A percentile compares a stretch with the other conserved stretches of the same genome.
These are phyloP conservation scores for Lachnellula hyalina DNA, from an alignment of 2,329 filamentous ascomycete species.

Conservation along the genomic window DNA sequence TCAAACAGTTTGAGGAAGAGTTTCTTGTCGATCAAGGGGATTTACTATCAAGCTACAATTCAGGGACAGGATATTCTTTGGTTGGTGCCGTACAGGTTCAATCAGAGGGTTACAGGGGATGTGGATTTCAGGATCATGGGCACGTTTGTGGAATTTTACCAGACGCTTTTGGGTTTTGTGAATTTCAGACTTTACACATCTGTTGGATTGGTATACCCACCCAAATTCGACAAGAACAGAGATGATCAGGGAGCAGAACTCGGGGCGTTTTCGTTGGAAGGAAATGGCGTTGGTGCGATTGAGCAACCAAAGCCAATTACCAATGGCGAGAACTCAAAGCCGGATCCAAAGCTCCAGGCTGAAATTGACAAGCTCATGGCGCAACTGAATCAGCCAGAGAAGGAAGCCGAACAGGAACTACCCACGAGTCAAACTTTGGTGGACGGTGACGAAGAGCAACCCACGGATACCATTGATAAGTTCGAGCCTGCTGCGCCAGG, in stretches of 20 bases:
- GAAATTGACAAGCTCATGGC: constrained; percentile 65
- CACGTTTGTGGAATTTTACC: constrained; percentile 98
- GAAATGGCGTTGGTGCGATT: constrained; percentile 54
- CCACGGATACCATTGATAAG: constrained; percentile 71
- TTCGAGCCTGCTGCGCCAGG: constrained; percentile 81
- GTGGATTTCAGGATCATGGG: constrained; percentile 99
- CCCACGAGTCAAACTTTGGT: constrained; percentile 39
- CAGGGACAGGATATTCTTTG: constrained; percentile 96
- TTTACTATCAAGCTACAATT: constrained; percentile 97
- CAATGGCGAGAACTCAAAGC: constrained; percentile 45
- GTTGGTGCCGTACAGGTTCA: constrained; percentile 97
- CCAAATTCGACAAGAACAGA: constrained; percentile 81
- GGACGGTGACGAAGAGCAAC: constrained; percentile 38
- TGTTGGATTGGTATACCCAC: constrained; percentile 88
- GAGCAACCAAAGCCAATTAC: constrained; percentile 48
- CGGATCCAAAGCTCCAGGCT: constrained; percentile 58
- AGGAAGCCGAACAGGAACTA: constrained; percentile 37
- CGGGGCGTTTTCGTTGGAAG: constrained; percentile 85
- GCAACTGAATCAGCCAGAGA: constrained; percentile 55
- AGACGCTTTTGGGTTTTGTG: constrained; percentile 89
- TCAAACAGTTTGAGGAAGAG: constrained; percentile 91
- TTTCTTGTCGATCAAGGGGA: constrained; percentile 97
- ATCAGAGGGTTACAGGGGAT: constrained; percentile 87
- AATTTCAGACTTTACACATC: constrained; percentile 94
- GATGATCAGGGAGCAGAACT: constrained; percentile 89